Evolutionary conservation across 306 rosid genomes (phyloP), one percentile per base, ranked within the genome.

Genomic region (Prunus campanulata): DNA sequence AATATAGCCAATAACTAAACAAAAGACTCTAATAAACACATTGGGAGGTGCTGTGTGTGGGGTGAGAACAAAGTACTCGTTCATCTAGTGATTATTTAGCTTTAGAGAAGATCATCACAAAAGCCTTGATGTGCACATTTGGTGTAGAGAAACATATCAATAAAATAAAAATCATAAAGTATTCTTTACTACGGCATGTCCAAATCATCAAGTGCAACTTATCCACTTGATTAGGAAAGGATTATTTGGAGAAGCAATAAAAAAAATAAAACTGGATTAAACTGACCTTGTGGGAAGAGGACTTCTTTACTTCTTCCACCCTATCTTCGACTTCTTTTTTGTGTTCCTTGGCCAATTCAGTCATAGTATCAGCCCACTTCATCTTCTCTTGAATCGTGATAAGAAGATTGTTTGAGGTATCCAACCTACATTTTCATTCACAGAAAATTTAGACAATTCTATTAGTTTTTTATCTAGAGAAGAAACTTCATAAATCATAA

Each of bases 301-400:
- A 68, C 83, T 89, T 90, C 92, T 95, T 95, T 74, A 95, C 90
- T 68, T 95, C 98, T 80, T 95, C 97, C 48, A 85, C 95, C 85
- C 80, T 86, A 64, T 90, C 96, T 82, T 90, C 98, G 72, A 95
- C 88, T 13, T 95, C 98, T 87, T 89, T 92, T 74, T 84, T 83
- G 83, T 95, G 98, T 80, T 91, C 88, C 87, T 90, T 95, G 85
- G 91, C 90, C 72, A 67, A 25, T 79, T 89, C 97, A 66, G 95
- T 88, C 96, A 94, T 88, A 18, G 86, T 68, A 84, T 92, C 96
- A 47, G 98, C 97, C 97, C 98, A 94, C 83, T 86, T 94, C 50
- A 94, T 94, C 90, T 90, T 94, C 68, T 94, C 97, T 88, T 94
- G 96, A 80, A 94, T 94, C 67, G 98, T 85, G 72, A 84, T 85